A percentile compares a stretch with the other conserved stretches of the same genome.
Evolutionary conservation across 2,329 filamentous ascomycete genomes (phyloP).

Genomic region (Fusarium sp.): DNA sequence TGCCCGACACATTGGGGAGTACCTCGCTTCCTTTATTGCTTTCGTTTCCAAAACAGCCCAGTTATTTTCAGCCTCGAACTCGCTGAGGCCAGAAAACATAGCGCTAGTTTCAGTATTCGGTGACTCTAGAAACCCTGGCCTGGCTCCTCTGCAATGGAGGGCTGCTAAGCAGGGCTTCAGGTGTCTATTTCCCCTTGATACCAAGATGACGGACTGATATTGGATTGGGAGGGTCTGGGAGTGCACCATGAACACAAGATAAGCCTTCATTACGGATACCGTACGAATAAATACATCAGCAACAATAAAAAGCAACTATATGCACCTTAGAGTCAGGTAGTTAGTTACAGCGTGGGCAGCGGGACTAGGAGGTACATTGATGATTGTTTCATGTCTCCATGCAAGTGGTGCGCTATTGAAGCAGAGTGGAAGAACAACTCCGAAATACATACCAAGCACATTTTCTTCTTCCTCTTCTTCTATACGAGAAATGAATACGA

Average conservation of each 20-base stretch:
- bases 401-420: neutral
- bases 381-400: neutral
- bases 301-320: slow-evolving; percentile 8
- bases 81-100: neutral
- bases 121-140: neutral
- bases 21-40: neutral
- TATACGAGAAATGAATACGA: neutral
- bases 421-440: neutral
- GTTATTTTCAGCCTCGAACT: neutral
- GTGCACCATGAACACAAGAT: neutral
- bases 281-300: neutral
- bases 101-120: slow-evolving; percentile 10
- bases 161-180: neutral
- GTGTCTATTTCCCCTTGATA: neutral
- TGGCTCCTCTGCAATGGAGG: neutral
- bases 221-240: neutral
- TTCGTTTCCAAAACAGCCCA: neutral
- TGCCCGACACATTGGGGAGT: neutral
- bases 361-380: neutral
- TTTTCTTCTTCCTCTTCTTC: neutral
- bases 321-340: neutral
- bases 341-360: neutral
- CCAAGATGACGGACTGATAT: neutral
- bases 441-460: neutral
- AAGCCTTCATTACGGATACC: neutral